Percentiles rank a stretch among this genome's conserved stretches.
Conservation (phyloP, 2,329 filamentous ascomycete species). For the Eutypa lata region DNA sequence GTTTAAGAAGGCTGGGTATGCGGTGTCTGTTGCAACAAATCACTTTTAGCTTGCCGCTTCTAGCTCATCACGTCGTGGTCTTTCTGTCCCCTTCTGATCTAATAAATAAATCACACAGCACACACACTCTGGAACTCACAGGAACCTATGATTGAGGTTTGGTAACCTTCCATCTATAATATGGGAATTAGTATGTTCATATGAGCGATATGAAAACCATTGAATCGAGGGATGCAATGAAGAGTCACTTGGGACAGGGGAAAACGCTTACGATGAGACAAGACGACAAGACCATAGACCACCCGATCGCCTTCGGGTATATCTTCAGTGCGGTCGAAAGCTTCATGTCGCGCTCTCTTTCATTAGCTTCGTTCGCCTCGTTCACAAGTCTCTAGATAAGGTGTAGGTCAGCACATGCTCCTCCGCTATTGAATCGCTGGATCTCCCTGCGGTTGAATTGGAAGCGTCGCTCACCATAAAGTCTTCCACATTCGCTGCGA, state of each 20-base stretch:
- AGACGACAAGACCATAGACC: conserved; percentile 39
- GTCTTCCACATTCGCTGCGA: conserved; percentile 27
- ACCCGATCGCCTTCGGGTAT: conserved; percentile 41
- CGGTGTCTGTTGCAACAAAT: conserved; percentile 28
- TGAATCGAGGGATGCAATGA: too few relatives aligned
- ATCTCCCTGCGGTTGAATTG: background rate
- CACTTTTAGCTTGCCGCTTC: too few relatives aligned
- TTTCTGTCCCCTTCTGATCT: too few relatives aligned
- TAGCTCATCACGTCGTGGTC: too few relatives aligned
- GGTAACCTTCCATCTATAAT: conserved; percentile 25
- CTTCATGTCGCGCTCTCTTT: conserved; percentile 35
- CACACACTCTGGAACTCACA: conserved; percentile 15
- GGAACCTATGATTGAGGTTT: conserved; percentile 25
- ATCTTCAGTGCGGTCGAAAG: conserved; percentile 37
- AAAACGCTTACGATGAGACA: conserved; percentile 33
- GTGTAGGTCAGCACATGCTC: background rate
- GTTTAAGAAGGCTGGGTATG: conserved; percentile 32
- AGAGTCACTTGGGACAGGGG: too few relatives aligned
- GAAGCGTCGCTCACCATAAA: conserved; percentile 22
- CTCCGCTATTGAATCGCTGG: background rate
- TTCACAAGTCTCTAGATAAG: conserved; percentile 23
- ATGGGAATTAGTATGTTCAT: conserved; percentile 21
- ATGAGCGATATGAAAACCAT: background rate
- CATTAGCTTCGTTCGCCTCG: conserved; percentile 36
- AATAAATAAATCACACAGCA: too few relatives aligned